Percentiles rank a stretch among this genome's conserved stretches.
These are phyloP conservation scores for Plicaturopsis crispa DNA, from an alignment of 768 basidiomycete genomes.

Conservation along the genomic window DNA sequence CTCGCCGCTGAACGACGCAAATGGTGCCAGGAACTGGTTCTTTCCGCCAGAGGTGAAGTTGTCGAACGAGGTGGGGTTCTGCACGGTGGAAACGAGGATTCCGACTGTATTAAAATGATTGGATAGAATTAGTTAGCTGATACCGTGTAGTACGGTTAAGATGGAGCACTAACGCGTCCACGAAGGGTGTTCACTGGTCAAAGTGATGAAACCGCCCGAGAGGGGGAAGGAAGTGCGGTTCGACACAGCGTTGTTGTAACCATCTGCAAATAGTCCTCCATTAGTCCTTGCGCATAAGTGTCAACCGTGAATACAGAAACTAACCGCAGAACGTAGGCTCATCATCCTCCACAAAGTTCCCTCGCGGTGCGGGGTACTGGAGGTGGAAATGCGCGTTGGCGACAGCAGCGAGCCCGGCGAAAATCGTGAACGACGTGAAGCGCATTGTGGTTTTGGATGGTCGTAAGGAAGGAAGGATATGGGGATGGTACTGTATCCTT, in stretches of 20 bases:
- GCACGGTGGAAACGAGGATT: slow-evolving; percentile 44
- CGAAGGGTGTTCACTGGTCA: slow-evolving; percentile 57
- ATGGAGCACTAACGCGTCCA: slow-evolving; percentile 44
- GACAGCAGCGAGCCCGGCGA: slow-evolving; percentile 29
- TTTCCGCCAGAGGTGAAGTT: slow-evolving; percentile 45
- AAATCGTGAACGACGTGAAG: slow-evolving; percentile 23
- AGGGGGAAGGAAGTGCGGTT: slow-evolving; percentile 70
- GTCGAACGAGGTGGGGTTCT: slow-evolving; percentile 54
- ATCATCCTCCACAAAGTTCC: slow-evolving; percentile 50
- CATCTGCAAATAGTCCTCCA: slow-evolving; percentile 51
- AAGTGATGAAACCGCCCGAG: slow-evolving; percentile 45
- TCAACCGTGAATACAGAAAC: slow-evolving; percentile 10
- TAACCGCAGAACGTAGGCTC: slow-evolving; percentile 66
- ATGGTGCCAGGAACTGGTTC: slow-evolving; percentile 32
- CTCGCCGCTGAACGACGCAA: slow-evolving; percentile 43
- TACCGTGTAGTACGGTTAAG: background rate
- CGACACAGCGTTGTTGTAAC: slow-evolving; percentile 41
- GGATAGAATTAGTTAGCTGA: slow-evolving; percentile 1
- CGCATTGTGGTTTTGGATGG: slow-evolving; percentile 23
- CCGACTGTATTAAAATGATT: slow-evolving; percentile 31
- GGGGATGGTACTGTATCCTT: slow-evolving; percentile 1
- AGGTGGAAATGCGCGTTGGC: slow-evolving; percentile 76
- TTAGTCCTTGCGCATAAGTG: too few relatives aligned
- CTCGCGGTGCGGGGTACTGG: slow-evolving; percentile 67
- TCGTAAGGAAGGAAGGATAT: too few relatives aligned